Conservation (phyloP, 805 yeast species). For the Metschnikowia baotianmanensis region DNA sequence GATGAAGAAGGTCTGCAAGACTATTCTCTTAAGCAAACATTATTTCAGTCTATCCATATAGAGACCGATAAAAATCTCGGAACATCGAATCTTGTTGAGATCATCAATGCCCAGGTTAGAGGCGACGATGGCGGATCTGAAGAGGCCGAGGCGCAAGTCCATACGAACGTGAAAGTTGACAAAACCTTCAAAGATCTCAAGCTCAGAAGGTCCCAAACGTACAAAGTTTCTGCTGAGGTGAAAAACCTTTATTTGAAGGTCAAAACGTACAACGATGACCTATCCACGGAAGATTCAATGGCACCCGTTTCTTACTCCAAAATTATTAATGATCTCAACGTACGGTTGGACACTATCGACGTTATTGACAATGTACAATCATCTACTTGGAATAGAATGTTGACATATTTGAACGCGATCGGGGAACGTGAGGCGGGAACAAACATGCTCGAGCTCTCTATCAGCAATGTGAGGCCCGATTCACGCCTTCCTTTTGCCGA, state of each 20-base stretch:
- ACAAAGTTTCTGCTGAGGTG: constrained; percentile 58
- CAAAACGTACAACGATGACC: constrained; percentile 46
- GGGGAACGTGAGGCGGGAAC: constrained; percentile 71
- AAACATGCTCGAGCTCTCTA: constrained; percentile 53
- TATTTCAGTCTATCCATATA: constrained; percentile 80
- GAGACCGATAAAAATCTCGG: constrained; percentile 50
- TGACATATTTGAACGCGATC: constrained; percentile 63
- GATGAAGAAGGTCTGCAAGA: neutral
- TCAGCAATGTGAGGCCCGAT: constrained; percentile 66
- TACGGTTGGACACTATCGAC: constrained; percentile 54
- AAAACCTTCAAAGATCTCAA: constrained; percentile 45
- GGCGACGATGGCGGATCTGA: constrained; percentile 14
- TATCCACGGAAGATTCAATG: constrained; percentile 35
- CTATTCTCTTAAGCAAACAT: constrained; percentile 39
- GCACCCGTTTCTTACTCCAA: constrained; percentile 36
- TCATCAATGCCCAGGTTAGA: constrained; percentile 48
- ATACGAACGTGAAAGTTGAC: constrained; percentile 29
- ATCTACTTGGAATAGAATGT: constrained; percentile 88
- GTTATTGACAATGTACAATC: constrained; percentile 76
- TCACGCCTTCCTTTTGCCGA: constrained; percentile 67
- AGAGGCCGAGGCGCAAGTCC: constrained; percentile 11
- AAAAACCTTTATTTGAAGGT: constrained; percentile 51
- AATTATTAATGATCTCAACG: constrained; percentile 45
- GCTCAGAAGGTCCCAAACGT: constrained; percentile 60
- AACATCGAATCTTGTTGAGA: constrained; percentile 45